phyloP scores from a whole-genome alignment of 805 yeast genomes.

The Torulaspora indica region DNA sequence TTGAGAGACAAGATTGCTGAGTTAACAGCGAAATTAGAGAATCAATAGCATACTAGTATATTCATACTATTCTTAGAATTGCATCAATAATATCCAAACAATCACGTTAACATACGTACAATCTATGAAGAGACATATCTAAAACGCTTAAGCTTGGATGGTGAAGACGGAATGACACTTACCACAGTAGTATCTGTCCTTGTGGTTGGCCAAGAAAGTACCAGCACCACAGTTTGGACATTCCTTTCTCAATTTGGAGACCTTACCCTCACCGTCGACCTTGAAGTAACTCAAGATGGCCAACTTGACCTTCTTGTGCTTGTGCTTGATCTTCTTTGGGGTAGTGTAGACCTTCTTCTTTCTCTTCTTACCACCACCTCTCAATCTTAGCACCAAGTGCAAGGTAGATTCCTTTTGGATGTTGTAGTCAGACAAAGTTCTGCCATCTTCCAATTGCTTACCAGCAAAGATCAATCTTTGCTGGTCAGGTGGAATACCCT shows the following conservation, averaged over 20 bases:
- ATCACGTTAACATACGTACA: constrained; percentile 4
- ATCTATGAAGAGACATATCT: not conserved
- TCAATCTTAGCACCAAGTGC: constrained; percentile 93
- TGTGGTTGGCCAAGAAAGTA: constrained; percentile 99
- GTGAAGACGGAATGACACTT: constrained; percentile 95
- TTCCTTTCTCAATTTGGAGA: constrained; percentile 97
- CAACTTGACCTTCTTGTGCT: constrained; percentile 98
- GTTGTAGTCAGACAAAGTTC: constrained; percentile 96
- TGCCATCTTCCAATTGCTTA: constrained; percentile 94
- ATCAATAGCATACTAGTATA: constrained; percentile 2
- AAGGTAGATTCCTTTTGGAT: constrained; percentile 96
- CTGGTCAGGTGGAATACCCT: constrained; percentile 97
- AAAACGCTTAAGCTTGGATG: constrained; percentile 35
- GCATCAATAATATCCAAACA: not conserved
- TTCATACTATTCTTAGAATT: not conserved
- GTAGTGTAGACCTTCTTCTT: constrained; percentile 99
- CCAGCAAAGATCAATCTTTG: constrained; percentile 97
- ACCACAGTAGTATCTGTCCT: constrained; percentile 99
- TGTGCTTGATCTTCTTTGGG: constrained; percentile 99
- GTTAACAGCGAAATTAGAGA: constrained; percentile 2
- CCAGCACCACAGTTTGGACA: constrained; percentile 98
- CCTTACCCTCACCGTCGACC: constrained; percentile 98
- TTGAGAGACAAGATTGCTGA: constrained; percentile 14
- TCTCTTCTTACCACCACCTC: constrained; percentile 99
- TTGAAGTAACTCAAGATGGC: constrained; percentile 99